Percentiles rank a stretch among this genome's conserved stretches.
Conservation (phyloP, 148 eudicot species). For the Limonium bicolor region DNA sequence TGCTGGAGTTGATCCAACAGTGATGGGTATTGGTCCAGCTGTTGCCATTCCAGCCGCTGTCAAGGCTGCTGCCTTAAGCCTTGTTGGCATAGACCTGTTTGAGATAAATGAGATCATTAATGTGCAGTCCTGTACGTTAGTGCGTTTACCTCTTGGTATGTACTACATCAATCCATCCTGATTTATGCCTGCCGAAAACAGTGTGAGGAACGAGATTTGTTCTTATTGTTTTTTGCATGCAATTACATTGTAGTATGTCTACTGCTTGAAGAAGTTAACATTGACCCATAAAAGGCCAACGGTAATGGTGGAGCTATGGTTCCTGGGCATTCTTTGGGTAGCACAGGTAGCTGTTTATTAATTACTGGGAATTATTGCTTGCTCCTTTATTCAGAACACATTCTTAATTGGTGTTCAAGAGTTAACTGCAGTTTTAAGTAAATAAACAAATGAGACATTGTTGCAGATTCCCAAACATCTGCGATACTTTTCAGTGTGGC, state of each 20-base stretch:
- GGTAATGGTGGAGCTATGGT: slow-evolving; percentile 95
- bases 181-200: too few species aligned
- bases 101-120: slow-evolving; percentile 66
- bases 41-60: slow-evolving; percentile 6
- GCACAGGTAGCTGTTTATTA: slow-evolving; percentile 51
- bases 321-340: slow-evolving; percentile 89
- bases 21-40: slow-evolving; percentile 6
- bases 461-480: too few species aligned
- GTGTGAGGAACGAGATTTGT: too few species aligned
- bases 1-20: slow-evolving; percentile 6
- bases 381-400: too few species aligned
- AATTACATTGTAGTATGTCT: slow-evolving; percentile 80
- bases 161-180: too few species aligned
- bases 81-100: not conserved
- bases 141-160: too few species aligned
- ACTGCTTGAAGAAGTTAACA: slow-evolving; percentile 57
- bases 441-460: too few species aligned
- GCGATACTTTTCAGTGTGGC: too few species aligned
- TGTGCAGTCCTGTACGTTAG: too few species aligned
- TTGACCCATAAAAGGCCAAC: slow-evolving; percentile 58
- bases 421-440: too few species aligned
- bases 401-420: too few species aligned
- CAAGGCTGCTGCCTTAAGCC: slow-evolving; percentile 2
- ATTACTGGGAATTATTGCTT: too few species aligned
- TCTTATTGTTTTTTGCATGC: slow-evolving; percentile 54